A percentile compares a stretch with the other conserved stretches of the same genome.
These are phyloP conservation scores for Isochrysis galbana DNA, from an alignment of 78 protist species.

Conservation along the genomic window DNA sequence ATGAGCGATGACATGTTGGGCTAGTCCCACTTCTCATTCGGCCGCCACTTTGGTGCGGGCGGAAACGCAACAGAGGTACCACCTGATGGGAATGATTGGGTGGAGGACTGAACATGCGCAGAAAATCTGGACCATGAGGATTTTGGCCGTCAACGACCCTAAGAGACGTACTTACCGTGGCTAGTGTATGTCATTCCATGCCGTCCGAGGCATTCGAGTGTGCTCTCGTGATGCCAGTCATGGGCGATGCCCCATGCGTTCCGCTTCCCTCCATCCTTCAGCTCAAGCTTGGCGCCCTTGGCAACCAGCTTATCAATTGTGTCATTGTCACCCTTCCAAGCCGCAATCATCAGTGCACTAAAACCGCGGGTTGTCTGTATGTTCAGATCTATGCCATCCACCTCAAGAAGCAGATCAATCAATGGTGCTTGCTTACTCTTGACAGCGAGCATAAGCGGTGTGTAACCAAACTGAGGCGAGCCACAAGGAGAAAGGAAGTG, in stretches of 20 bases:
- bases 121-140: not conserved
- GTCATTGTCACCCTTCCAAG: not conserved
- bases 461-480: not conserved
- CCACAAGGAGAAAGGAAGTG: too few species aligned
- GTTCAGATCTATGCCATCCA: not conserved
- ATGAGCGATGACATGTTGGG: too few species aligned
- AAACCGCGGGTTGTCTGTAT: not conserved
- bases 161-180: not conserved
- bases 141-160: not conserved
- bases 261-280: not conserved
- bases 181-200: not conserved
- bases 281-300: not conserved
- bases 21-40: not conserved
- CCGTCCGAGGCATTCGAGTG: not conserved
- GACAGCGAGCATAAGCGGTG: not conserved
- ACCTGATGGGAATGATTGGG: not conserved
- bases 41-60: not conserved
- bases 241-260: not conserved
- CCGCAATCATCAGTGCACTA: not conserved
- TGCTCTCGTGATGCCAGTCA: not conserved
- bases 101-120: not conserved
- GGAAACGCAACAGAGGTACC: not conserved
- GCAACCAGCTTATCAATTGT: not conserved
- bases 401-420: not conserved
- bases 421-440: not conserved